A percentile compares a stretch with the other conserved stretches of the same genome.
phyloP scores from a whole-genome alignment of 2,329 filamentous ascomycete genomes.

The Clonostachys sp. region DNA sequence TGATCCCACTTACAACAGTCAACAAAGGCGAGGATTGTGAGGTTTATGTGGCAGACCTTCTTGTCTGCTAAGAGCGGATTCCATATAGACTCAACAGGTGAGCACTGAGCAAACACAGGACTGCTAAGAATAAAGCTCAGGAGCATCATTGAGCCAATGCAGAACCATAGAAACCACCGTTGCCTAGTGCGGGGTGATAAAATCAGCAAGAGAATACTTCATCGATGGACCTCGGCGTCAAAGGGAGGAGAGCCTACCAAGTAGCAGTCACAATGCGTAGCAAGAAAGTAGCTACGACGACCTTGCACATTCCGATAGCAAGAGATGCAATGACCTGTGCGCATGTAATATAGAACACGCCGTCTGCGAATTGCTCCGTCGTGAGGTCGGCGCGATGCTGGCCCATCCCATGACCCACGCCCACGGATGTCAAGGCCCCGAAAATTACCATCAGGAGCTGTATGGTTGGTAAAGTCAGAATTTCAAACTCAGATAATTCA shows the following conservation, averaged over 20 bases:
- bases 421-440: background rate
- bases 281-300: conserved; percentile 1
- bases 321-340: background rate
- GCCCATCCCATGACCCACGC: background rate
- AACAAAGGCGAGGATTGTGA: background rate
- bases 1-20: background rate
- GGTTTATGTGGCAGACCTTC: background rate
- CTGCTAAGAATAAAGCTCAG: background rate
- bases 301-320: conserved; percentile 1
- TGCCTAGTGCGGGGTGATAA: background rate
- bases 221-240: background rate
- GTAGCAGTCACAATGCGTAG: background rate
- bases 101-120: background rate
- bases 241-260: background rate
- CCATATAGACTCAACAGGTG: conserved; percentile 1
- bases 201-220: background rate
- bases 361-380: background rate
- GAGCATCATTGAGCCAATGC: background rate
- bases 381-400: background rate
- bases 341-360: background rate
- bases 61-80: background rate
- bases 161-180: background rate
- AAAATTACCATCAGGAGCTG: background rate
- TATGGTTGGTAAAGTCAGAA: background rate
- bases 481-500: background rate